Evolutionary conservation across 345 rosid species (phyloP).

Genomic region (Heritiera littoralis): DNA sequence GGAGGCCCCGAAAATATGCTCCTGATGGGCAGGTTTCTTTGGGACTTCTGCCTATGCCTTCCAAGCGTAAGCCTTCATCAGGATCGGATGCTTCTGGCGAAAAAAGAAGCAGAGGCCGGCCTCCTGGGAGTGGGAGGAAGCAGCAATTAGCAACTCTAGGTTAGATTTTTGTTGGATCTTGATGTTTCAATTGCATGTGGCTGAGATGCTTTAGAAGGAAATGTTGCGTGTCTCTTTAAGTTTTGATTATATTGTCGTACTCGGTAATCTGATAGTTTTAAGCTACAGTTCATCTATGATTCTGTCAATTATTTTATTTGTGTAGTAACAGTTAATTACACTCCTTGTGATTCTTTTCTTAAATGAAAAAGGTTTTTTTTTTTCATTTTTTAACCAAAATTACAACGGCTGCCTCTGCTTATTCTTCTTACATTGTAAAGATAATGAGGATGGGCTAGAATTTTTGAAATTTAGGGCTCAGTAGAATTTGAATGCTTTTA

Average conservation of each 20-base stretch:
- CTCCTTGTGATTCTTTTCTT: background rate
- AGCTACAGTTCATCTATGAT: background rate
- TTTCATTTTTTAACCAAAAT: background rate
- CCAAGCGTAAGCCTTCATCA: conserved; percentile 56
- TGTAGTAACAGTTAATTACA: background rate
- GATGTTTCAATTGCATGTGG: conserved; percentile 11
- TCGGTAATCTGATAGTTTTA: background rate
- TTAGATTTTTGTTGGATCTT: conserved; percentile 36
- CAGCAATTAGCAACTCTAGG: conserved; percentile 88
- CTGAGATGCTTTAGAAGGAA: background rate
- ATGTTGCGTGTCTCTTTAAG: background rate
- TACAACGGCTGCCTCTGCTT: background rate
- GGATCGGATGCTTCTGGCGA: conserved; percentile 55
- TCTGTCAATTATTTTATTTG: background rate
- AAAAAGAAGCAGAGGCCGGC: conserved; percentile 74
- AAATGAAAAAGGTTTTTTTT: background rate
- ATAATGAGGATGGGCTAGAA: background rate
- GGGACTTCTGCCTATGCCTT: conserved; percentile 71
- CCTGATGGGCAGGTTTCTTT: conserved; percentile 84
- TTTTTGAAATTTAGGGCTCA: background rate
- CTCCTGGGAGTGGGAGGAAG: conserved; percentile 98
- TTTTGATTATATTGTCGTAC: background rate
- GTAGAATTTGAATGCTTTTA: conserved; percentile 4
- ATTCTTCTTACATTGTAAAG: background rate
- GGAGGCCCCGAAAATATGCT: conserved; percentile 92